A percentile compares a stretch with the other conserved stretches of the same genome.
These are phyloP conservation scores for Hygrophoropsis aurantiaca DNA, from an alignment of 768 basidiomycete genomes.

Conservation along the genomic window DNA sequence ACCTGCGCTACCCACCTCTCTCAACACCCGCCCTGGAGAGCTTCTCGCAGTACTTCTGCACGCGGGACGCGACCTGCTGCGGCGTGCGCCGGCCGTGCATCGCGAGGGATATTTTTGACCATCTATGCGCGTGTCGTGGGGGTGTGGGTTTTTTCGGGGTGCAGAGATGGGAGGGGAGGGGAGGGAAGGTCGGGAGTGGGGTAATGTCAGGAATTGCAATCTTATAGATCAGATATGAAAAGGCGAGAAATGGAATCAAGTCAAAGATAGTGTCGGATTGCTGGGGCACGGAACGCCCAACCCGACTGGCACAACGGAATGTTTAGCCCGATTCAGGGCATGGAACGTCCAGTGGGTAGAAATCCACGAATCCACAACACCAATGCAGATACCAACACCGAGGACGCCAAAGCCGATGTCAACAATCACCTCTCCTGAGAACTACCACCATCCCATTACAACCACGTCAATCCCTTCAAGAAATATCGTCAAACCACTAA, in stretches of 20 bases:
- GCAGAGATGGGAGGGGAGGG: too few relatives aligned
- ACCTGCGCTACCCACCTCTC: constrained; percentile 24
- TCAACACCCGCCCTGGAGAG: constrained; percentile 71
- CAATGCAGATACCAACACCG: too few relatives aligned
- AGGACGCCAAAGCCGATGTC: too few relatives aligned
- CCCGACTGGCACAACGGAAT: too few relatives aligned
- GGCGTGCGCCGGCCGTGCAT: constrained; percentile 79
- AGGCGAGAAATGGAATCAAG: not conserved
- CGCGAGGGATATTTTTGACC: constrained; percentile 78
- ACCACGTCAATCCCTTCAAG: not conserved
- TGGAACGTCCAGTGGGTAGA: too few relatives aligned
- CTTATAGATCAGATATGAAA: not conserved
- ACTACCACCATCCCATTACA: too few relatives aligned
- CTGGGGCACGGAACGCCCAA: too few relatives aligned
- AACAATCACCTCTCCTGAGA: too few relatives aligned
- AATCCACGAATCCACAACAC: too few relatives aligned
- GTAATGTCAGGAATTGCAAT: not conserved
- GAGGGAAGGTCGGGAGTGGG: not conserved
- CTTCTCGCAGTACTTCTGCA: constrained; percentile 88
- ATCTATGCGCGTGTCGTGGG: constrained; percentile 41
- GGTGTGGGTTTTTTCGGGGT: too few relatives aligned
- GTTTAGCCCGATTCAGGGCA: too few relatives aligned
- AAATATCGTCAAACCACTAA: not conserved
- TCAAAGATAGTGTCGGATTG: too few relatives aligned
- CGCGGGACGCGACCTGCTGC: constrained; percentile 81